These are phyloP conservation scores for Mucor ambiguus DNA, from an alignment of 371 early-diverging fungal species.

Conservation along the genomic window DNA sequence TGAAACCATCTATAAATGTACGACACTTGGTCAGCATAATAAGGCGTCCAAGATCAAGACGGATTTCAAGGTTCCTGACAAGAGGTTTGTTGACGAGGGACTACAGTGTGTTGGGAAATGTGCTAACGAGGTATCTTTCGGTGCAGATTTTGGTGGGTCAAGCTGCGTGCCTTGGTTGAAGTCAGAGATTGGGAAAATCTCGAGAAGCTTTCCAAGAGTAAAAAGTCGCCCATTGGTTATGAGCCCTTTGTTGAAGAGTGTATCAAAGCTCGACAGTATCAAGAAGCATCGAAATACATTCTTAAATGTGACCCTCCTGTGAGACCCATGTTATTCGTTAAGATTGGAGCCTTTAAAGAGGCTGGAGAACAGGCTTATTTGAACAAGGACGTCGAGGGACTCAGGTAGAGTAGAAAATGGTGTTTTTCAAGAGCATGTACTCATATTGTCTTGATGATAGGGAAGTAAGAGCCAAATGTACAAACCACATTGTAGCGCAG, in stretches of 20 bases:
- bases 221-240: conserved; percentile 85
- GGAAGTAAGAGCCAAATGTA: conserved; percentile 55
- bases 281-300: conserved; percentile 83
- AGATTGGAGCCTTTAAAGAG: conserved; percentile 77
- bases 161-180: conserved; percentile 81
- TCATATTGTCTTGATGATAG: conserved; percentile 19
- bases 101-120: no score
- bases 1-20: conserved; percentile 85
- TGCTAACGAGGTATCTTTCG: background rate
- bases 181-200: conserved; percentile 87
- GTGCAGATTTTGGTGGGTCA: conserved; percentile 82
- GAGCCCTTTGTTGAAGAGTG: conserved; percentile 87
- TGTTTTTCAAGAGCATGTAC: background rate
- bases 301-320: conserved; percentile 70
- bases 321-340: conserved; percentile 71
- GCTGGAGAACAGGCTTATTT: conserved; percentile 77
- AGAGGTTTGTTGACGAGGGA: conserved; percentile 63
- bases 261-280: conserved; percentile 73
- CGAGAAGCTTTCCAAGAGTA: conserved; percentile 78
- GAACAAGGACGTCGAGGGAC: conserved; percentile 66
- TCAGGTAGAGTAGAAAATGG: conserved; percentile 64
- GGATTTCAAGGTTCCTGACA: conserved; percentile 91
- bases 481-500: conserved; percentile 54
- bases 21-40: conserved; percentile 70
- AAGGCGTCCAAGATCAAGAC: conserved; percentile 77